These are phyloP conservation scores for Monilinia vaccinii-corymbosi DNA, from an alignment of 2,329 filamentous ascomycete genomes.

Conservation along the genomic window DNA sequence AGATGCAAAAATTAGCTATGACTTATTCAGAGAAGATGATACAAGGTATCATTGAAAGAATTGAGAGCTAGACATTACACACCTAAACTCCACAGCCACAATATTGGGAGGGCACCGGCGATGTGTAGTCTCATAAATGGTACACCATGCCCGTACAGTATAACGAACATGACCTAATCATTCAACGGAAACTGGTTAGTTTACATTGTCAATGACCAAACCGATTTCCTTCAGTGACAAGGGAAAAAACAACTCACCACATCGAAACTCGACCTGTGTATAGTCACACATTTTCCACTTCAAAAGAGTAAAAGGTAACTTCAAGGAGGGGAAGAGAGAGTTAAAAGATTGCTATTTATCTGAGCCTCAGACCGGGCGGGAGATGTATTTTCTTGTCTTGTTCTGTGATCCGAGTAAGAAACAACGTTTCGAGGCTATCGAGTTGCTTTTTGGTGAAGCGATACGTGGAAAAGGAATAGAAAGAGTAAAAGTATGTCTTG, in stretches of 20 bases:
- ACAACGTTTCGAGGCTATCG: neutral
- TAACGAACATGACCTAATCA: conserved; percentile 40
- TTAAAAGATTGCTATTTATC: neutral
- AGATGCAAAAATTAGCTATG: conserved; percentile 10
- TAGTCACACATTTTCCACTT: conserved; percentile 45
- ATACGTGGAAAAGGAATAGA: neutral
- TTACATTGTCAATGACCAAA: neutral
- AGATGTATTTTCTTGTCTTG: neutral
- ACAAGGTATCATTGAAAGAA: neutral
- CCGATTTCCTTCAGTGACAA: neutral
- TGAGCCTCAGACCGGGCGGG: conserved; percentile 2
- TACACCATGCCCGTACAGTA: conserved; percentile 47
- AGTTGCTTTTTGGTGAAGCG: neutral
- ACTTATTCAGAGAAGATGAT: neutral
- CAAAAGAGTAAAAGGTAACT: neutral
- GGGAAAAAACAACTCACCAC: conserved; percentile 21
- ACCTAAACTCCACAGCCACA: conserved; percentile 29
- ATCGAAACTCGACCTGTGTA: conserved; percentile 48
- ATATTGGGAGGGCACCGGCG: conserved; percentile 46
- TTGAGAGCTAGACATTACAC: conserved; percentile 4
- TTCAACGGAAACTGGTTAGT: neutral
- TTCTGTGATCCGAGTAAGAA: neutral
- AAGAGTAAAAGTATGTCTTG: neutral
- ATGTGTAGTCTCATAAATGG: conserved; percentile 39
- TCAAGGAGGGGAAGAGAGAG: neutral